Evolutionary conservation across 2,329 filamentous ascomycete genomes (phyloP).

Genomic region (Ophiosphaerella narmari): DNA sequence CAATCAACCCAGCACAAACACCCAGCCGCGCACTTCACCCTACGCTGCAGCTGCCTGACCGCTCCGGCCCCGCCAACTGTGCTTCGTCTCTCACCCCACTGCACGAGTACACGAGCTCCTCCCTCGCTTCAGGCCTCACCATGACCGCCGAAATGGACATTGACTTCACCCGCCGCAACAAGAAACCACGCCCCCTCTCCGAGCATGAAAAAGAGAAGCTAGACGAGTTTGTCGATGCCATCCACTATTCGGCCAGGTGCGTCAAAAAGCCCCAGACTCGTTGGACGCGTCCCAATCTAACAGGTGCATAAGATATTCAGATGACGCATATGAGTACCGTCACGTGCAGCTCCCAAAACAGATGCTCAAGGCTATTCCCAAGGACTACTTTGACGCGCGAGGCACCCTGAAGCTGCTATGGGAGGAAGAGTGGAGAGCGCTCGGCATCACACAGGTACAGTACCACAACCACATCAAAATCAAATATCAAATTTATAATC

Average conservation of each 20-base stretch:
- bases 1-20: neutral
- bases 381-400: slow-evolving; percentile 91
- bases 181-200: slow-evolving; percentile 76
- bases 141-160: slow-evolving; percentile 61
- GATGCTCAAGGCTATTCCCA: slow-evolving; percentile 96
- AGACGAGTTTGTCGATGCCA: slow-evolving; percentile 89
- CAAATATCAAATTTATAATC: neutral
- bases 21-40: neutral
- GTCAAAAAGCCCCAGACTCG: slow-evolving; percentile 31
- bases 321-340: slow-evolving; percentile 92
- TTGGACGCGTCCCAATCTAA: slow-evolving; percentile 25
- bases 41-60: neutral
- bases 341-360: slow-evolving; percentile 97
- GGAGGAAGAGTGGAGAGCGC: slow-evolving; percentile 97
- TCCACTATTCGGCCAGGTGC: slow-evolving; percentile 93
- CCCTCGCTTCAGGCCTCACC: slow-evolving; percentile 11
- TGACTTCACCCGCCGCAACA: slow-evolving; percentile 84
- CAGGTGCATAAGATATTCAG: slow-evolving; percentile 74
- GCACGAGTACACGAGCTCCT: slow-evolving; percentile 39
- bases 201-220: slow-evolving; percentile 81
- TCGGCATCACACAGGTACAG: slow-evolving; percentile 92
- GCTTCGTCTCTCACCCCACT: slow-evolving; percentile 21
- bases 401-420: slow-evolving; percentile 94
- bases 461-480: neutral
- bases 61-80: slow-evolving; percentile 21